Conservation (phyloP, 768 basidiomycete species). For the Amanita jacksonii region DNA sequence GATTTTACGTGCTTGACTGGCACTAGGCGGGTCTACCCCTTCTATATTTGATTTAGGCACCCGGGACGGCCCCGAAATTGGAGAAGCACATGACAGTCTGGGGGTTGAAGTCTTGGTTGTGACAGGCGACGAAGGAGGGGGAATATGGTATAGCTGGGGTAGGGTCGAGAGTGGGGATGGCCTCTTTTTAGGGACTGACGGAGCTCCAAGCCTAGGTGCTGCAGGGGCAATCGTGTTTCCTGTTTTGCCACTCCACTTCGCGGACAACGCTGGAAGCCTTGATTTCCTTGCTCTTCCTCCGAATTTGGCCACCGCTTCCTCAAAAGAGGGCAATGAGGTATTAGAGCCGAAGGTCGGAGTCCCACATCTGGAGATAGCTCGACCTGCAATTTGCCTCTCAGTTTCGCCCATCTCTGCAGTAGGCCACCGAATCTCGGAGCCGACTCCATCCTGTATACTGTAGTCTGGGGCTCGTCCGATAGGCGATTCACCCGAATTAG, state of each 20-base stretch:
- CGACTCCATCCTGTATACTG: slow-evolving; percentile 10
- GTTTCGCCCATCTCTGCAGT: slow-evolving; percentile 11
- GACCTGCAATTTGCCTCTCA: slow-evolving; percentile 29
- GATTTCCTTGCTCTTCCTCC: slow-evolving; percentile 14
- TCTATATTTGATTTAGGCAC: too few species aligned
- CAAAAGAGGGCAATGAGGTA: slow-evolving; percentile 33
- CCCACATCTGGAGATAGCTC: slow-evolving; percentile 43
- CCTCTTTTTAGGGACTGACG: slow-evolving; percentile 16
- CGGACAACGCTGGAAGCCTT: slow-evolving; percentile 3
- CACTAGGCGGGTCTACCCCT: slow-evolving; percentile 1
- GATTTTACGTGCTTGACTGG: slow-evolving; percentile 15
- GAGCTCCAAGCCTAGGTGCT: background rate
- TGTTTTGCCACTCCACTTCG: slow-evolving; percentile 1
- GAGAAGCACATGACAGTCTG: background rate
- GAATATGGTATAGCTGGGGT: slow-evolving; percentile 11
- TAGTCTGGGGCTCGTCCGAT: slow-evolving; percentile 17
- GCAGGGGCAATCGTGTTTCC: background rate
- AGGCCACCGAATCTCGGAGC: background rate
- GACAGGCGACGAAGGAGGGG: slow-evolving; percentile 11
- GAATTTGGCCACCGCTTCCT: slow-evolving; percentile 34
- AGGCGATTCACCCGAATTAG: slow-evolving; percentile 14
- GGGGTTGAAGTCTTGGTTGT: slow-evolving; percentile 5
- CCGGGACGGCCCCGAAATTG: background rate
- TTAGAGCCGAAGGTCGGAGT: slow-evolving; percentile 57
- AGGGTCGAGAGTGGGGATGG: slow-evolving; percentile 22